Base-by-base conservation (phyloP, 2,329 filamentous ascomycete genomes). In the Ambrosiella cleistominuta region DNA sequence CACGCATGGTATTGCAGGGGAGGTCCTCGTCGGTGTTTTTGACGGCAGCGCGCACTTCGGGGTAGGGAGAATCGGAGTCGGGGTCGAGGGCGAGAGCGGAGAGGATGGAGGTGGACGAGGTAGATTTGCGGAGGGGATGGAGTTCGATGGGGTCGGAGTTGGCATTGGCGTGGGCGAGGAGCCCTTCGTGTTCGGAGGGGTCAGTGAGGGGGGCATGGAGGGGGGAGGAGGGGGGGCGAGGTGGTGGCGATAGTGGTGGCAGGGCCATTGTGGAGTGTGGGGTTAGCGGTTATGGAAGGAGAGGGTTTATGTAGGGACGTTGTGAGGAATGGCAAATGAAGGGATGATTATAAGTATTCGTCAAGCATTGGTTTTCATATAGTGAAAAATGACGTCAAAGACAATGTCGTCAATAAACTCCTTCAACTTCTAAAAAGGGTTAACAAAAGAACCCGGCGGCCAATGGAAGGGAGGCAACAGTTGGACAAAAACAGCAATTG, bases 1-100 rank as follows among this genome's bases (percentile, higher is more conserved):
- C 81, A 47, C 81, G 74, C 37, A 83, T 70, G 0, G 82, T 85
- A 66, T 82, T 84, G 69, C 79, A 82, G 0, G 81, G 82, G 35
- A 83, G 65, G 52, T 81, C 76, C 63, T 84, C 77, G 65, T 85
- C 81, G 63, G 78, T 79, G 65, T 83, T 83, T 56, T 73, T 72
- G 2, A 84, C 80, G 7, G 81, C 80, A 39, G 81, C 80, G 52
- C 79, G 73, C 54, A 83, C 81, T 67, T 85, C 81, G 36, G 81
- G 76, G 64, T 85, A 85, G 0, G 81, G 82, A 1, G 81, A 85
- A 65, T 82, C 71, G 60, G 81, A 77, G 37, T 70, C 67, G 6
- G 65, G 60, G 19, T 71, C 68, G 53, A 68, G 66, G 37, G 65
- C 66, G 56, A 66, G 66, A 35, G 57, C 62, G 57, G 50, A 44